Evolutionary conservation across 352 stramenopile genomes (phyloP), one percentile per base, ranked within the genome.

Genomic region (Blastocystis sp.): DNA sequence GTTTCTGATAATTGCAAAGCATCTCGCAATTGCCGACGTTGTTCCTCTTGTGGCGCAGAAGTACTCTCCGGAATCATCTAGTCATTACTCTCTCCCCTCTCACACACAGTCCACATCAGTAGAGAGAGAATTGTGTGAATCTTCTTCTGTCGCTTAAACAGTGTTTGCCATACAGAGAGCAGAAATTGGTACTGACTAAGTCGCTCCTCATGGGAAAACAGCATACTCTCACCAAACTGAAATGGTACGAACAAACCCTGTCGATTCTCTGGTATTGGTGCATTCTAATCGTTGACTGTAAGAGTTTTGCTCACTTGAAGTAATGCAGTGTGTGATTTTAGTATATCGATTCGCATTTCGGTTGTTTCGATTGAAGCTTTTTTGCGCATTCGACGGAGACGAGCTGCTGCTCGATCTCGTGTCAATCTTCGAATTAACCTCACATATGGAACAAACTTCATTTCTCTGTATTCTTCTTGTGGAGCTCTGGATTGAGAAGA

Each of bases 321-420:
- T 14, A 12, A 29, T 9, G 19, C 32, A 39, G 51, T 73, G 32
- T 29, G 61, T 6, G 24, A 21, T 39, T 73, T 73, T 11, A 73
- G 19, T 11, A 37, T 16, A 7, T 73, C 24, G 61, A 73, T 73
- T 9, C 32, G 19, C 24, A 73, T 19, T 39, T 73, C 61, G 9
- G 61, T 73, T 14, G 32, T 73, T 46, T 73, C 61, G 61, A 73
- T 73, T 39, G 61, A 49, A 29, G 61, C 61, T 39, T 73, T 73
- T 39, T 73, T 73, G 32, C 61, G 61, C 61, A 73, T 73, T 29
- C 61, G 61, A 9, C 61, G 61, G 7, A 73, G 32, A 12, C 61
- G 61, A 9, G 61, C 61, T 14, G 61, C 61, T 14, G 61, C 61
- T 16, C 61, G 61, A n/a, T 73, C 61, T 7, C 61, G 61, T 39